A percentile compares a stretch with the other conserved stretches of the same genome.
Conservation (phyloP, 2,329 filamentous ascomycete species). For the Neonectria magnoliae region DNA sequence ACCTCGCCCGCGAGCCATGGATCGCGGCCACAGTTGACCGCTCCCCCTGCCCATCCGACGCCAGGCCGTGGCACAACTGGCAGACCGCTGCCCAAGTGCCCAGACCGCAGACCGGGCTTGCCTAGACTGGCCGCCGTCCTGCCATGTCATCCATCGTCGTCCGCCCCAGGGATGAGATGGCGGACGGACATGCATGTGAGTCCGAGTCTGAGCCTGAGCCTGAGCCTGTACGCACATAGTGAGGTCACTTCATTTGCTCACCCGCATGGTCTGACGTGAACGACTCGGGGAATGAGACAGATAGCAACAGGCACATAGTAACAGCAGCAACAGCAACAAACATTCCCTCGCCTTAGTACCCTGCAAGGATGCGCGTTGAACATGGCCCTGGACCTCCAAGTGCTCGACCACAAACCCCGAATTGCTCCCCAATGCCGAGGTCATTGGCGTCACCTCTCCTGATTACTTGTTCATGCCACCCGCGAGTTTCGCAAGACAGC, state of each 20-base stretch:
- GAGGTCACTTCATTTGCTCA: neutral
- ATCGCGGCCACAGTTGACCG: neutral
- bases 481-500: slow-evolving; percentile 11
- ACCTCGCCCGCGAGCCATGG: neutral
- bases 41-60: neutral
- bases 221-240: no score
- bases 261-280: slow-evolving; percentile 5
- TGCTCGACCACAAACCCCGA: slow-evolving; percentile 8
- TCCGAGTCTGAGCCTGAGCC: no score
- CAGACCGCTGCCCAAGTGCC: neutral
- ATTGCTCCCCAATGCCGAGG: slow-evolving; percentile 17
- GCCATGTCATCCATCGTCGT: neutral
- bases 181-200: neutral
- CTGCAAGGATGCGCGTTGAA: slow-evolving; percentile 16
- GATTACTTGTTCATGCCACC: slow-evolving; percentile 37
- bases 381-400: slow-evolving; percentile 5
- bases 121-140: neutral
- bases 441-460: slow-evolving; percentile 26
- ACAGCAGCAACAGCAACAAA: slow-evolving; percentile 1
- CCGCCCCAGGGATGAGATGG: neutral
- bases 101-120: neutral
- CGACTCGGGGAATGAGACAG: slow-evolving; percentile 11
- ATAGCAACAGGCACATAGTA: neutral
- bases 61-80: neutral
- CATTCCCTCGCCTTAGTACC: neutral